Percentiles rank a stretch among this genome's conserved stretches.
Evolutionary conservation across 177 flowering plant genomes (phyloP).

Genomic region (Tripterygium wilfordii): DNA sequence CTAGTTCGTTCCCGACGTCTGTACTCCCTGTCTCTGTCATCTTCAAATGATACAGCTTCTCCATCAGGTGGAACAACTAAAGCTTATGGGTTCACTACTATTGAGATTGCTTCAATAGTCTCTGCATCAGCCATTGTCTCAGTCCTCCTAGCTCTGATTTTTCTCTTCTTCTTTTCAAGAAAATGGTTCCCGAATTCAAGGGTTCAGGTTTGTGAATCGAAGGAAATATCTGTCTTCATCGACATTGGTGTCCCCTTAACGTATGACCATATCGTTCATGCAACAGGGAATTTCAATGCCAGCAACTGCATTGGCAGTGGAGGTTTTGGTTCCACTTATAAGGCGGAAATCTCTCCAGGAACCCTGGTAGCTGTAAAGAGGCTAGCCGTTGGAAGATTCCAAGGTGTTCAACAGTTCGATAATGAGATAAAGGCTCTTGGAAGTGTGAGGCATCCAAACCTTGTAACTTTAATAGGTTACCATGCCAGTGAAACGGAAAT

Average conservation of each 20-base stretch:
- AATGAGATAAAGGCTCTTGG: constrained; percentile 56
- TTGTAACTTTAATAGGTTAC: constrained; percentile 56
- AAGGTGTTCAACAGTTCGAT: constrained; percentile 50
- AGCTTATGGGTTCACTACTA: constrained; percentile 26
- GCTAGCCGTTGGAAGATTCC: constrained; percentile 47
- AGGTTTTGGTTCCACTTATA: constrained; percentile 60
- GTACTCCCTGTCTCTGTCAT: constrained; percentile 2
- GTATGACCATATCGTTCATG: constrained; percentile 33
- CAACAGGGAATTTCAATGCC: constrained; percentile 40
- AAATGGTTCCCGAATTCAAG: constrained; percentile 27
- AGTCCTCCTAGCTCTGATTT: constrained; percentile 40
- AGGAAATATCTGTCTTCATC: constrained; percentile 29
- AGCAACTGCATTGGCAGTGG: constrained; percentile 56
- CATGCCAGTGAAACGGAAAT: constrained; percentile 56
- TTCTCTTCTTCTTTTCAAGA: constrained; percentile 32
- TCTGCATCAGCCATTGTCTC: constrained; percentile 52
- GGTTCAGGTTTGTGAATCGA: constrained; percentile 25
- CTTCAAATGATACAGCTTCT: constrained; percentile 9
- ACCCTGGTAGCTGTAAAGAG: constrained; percentile 49
- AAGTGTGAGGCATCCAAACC: constrained; percentile 44
- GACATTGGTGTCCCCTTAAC: constrained; percentile 41
- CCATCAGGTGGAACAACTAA: constrained; percentile 13
- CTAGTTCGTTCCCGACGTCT: not conserved
- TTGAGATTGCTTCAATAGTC: constrained; percentile 52
- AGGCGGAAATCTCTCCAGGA: constrained; percentile 49